phyloP scores from a whole-genome alignment of 331 rosid genomes.

The Pyracantha coccinea region DNA sequence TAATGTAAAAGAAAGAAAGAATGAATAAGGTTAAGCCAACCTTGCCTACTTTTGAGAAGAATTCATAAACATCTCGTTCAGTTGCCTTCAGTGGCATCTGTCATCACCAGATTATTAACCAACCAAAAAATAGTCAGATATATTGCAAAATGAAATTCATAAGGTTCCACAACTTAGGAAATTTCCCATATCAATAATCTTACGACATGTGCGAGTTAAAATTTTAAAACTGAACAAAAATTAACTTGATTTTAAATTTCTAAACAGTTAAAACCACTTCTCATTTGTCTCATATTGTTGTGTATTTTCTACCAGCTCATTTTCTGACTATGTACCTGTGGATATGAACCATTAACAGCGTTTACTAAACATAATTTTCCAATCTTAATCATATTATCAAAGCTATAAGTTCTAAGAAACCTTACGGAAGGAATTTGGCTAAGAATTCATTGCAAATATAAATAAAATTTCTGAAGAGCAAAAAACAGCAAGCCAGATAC shows the following conservation, averaged over 20 bases:
- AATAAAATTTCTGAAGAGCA: not conserved
- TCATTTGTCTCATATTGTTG: not conserved
- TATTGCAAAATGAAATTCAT: not conserved
- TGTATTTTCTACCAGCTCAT: not conserved
- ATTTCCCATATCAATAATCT: not conserved
- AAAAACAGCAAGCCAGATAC: conserved; percentile 23
- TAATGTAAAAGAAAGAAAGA: not conserved
- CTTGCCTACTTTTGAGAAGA: conserved; percentile 98
- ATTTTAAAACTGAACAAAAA: not conserved
- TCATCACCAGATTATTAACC: conserved; percentile 10
- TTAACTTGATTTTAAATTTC: not conserved
- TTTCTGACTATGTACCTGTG: not conserved
- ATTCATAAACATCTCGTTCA: conserved; percentile 84
- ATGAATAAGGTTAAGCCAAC: conserved; percentile 29
- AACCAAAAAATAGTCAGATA: conserved; percentile 5
- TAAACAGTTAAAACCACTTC: not conserved
- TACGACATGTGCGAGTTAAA: not conserved
- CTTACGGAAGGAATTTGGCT: not conserved
- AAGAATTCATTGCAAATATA: not conserved
- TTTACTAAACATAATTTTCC: not conserved
- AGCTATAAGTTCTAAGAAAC: not conserved
- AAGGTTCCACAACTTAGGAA: not conserved
- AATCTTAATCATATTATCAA: not conserved
- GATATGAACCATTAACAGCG: not conserved
- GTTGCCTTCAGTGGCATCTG: conserved; percentile 98